Base-by-base conservation (phyloP, 2,329 filamentous ascomycete genomes). In the Lojkania enalia region DNA sequence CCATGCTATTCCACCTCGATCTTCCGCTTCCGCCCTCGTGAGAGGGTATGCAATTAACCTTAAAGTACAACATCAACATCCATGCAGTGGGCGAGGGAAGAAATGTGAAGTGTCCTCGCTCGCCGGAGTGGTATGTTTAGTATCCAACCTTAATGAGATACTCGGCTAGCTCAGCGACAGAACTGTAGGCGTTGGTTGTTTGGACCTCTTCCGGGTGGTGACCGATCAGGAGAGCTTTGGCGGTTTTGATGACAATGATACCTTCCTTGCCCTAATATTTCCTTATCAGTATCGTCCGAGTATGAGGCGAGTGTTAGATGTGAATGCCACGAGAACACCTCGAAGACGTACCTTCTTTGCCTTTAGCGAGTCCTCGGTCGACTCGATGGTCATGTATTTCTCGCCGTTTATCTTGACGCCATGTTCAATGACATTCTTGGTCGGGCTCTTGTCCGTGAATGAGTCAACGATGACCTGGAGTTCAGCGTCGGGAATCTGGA, bases 171-270 rank as follows among this genome's bases (percentile, higher is more conserved):
- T 83, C 79, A 77, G 92, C 88, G 57, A 95, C 87, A 38, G 87
- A 88, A 69, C 82, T 82, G 61, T 85, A 85, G 52, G 89, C 85
- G 70, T 86, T 85, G 67, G 88, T 85, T 40, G 87, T 88, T 70
- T 87, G 79, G 58, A 85, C 76, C 51, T 71, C 70, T 71, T 95
- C 89, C 57, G 78, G 79, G 79, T 97, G 90, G 78, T 96, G 90
- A 59, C 84, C 87, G 69, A 99, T 75, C 68, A 99, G 82, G 70
- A 97, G 85, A 59, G 90, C 89, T 75, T 95, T 86, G 65, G 80
- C 85, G 63, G 92, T 95, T 80, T 95, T 95, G 74, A 85, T 85
- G 61, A 94, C 82, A 67, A 86, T 79, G 63, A 96, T 74, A 56
- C 94, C 94, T 68, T 86, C 82, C 69, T 86, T 88, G 61, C 88